phyloP scores from a whole-genome alignment of 192 early-diverging fungal species.

The Podila clonocystis region DNA sequence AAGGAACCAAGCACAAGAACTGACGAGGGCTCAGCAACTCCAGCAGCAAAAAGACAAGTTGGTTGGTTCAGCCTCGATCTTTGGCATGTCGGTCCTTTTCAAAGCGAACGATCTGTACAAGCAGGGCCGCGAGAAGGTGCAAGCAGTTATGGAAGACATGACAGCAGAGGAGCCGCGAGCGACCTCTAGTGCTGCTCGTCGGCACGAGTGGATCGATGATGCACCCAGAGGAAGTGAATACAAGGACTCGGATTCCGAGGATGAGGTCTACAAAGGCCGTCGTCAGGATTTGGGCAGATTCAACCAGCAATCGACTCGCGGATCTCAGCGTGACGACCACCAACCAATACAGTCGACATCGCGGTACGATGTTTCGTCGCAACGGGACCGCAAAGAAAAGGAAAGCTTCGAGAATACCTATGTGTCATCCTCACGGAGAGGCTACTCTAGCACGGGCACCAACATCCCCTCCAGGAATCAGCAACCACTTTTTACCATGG shows the following conservation, averaged over 20 bases:
- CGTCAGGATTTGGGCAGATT: conserved; percentile 13
- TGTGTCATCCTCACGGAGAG: conserved; percentile 51
- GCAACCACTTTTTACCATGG: conserved; percentile 14
- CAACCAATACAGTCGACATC: conserved; percentile 15
- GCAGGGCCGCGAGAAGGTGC: conserved; percentile 68
- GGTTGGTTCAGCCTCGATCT: conserved; percentile 60
- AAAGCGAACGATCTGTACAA: conserved; percentile 75
- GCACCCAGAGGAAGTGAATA: conserved; percentile 12
- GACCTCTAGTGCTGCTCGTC: conserved; percentile 6
- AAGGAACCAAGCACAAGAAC: conserved; percentile 23
- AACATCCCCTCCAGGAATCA: conserved; percentile 6
- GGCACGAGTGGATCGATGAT: conserved; percentile 34
- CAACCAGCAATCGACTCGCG: conserved; percentile 5
- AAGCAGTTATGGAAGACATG: conserved; percentile 69
- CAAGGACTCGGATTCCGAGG: conserved; percentile 48
- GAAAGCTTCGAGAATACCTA: conserved; percentile 46
- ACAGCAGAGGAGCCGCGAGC: conserved; percentile 49
- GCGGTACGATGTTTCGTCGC: neutral
- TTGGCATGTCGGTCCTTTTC: conserved; percentile 70
- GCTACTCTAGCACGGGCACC: conserved; percentile 1
- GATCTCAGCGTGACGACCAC: neutral
- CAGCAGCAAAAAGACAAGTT: conserved; percentile 65
- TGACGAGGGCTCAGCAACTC: conserved; percentile 31
- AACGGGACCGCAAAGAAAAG: conserved; percentile 23
- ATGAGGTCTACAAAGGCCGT: conserved; percentile 29